Base-by-base conservation (phyloP, 192 early-diverging fungal species). In the Entophlyctis luteolus region DNA sequence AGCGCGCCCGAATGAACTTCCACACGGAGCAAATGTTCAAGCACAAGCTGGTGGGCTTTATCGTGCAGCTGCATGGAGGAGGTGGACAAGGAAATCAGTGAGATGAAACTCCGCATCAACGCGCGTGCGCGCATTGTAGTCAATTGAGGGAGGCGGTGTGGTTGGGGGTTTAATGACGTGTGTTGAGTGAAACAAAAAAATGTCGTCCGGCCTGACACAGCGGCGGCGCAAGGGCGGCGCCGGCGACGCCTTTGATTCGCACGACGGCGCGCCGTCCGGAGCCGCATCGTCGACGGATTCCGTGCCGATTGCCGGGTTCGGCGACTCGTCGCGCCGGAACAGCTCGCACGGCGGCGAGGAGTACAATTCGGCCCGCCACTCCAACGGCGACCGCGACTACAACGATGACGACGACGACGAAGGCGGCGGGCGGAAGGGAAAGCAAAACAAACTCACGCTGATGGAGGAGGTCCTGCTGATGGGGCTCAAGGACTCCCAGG, bases 41-140 rank as follows among this genome's bases (percentile, higher is more conserved):
- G 84, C 94, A 98, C 84, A 98, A 98, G 77, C 79, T 98, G 69
- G 96, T 98, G 10, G 96, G 96, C 79, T 98, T 98, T 77, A 93
- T 96, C 70, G 89, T 98, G 55, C 90, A 96, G 80, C 96, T 98
- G n/a, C 72, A 98, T 98, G 96, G 96, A 98, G 74, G 96, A 95
- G 65, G 96, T 98, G 20, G 96, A 98, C 78, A 95, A 93, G 82
- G 96, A 98, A 73, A 98, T 98, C 69, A 93, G 90, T 72, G 94
- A 96, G 74, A 96, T 97, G 93, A 95, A 96, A 78, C 82, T 98
- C 69, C 91, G 89, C 72, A 78, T 98, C 57, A 97, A 97, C 72
- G 86, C 91, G 34, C 81, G 94, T 50, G 93, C 90, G 1, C 88
- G 93, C 77, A 91, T 90, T 48, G 93, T 95, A 10, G 90, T 92